Conservation (phyloP, 164 flowering plant species). For the Aristolochia californica region DNA sequence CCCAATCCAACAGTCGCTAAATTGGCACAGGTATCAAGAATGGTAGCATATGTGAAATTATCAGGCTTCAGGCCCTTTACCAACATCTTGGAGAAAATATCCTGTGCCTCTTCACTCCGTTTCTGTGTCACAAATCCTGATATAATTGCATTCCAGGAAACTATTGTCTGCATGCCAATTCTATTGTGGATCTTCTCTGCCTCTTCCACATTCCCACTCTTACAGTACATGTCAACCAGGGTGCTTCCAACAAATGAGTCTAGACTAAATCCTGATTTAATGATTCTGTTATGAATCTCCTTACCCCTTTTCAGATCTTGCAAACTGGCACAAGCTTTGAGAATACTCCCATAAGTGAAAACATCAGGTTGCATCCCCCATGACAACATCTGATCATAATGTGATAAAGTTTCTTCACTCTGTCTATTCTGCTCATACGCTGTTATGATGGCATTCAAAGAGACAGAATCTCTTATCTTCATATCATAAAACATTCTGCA, state of each 20-base stretch:
- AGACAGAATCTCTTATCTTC: constrained; percentile 60
- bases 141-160: constrained; percentile 75
- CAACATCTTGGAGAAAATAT: constrained; percentile 45
- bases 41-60: constrained; percentile 70
- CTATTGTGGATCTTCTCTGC: constrained; percentile 59
- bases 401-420: constrained; percentile 31
- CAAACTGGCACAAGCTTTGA: constrained; percentile 59
- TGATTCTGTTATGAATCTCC: constrained; percentile 48
- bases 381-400: constrained; percentile 45
- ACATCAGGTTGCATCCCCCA: constrained; percentile 64
- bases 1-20: constrained; percentile 64
- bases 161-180: constrained; percentile 32
- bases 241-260: constrained; percentile 52
- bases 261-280: constrained; percentile 57
- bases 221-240: constrained; percentile 76
- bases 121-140: constrained; percentile 52
- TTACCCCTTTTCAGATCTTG: constrained; percentile 35
- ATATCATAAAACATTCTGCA: constrained; percentile 42
- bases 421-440: constrained; percentile 60
- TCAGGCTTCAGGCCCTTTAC: constrained; percentile 58
- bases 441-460: constrained; percentile 82
- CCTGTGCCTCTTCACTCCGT: constrained; percentile 64
- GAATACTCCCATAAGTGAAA: constrained; percentile 69
- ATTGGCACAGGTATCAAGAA: constrained; percentile 78
- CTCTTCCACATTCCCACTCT: constrained; percentile 55